Percentiles rank a stretch among this genome's conserved stretches.
phyloP scores from a whole-genome alignment of 2,329 filamentous ascomycete genomes.

The Taxawa tesnikishii region DNA sequence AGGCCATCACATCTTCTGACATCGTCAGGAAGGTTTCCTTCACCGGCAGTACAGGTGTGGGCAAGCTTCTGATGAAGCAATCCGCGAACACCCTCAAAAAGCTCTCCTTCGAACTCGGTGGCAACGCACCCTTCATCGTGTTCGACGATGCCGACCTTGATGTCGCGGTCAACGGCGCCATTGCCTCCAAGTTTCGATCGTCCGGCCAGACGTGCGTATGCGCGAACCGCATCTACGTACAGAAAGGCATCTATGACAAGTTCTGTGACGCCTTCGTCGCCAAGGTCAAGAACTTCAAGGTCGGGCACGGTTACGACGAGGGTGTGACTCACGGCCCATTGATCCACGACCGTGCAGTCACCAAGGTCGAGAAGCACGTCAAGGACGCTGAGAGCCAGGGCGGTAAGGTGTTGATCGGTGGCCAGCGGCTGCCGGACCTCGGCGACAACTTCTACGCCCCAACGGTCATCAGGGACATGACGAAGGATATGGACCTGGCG shows the following conservation, averaged over 20 bases:
- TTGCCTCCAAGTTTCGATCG: slow-evolving; percentile 83
- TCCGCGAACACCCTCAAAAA: slow-evolving; percentile 74
- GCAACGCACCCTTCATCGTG: slow-evolving; percentile 92
- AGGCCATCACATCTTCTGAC: slow-evolving; percentile 62
- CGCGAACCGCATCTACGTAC: slow-evolving; percentile 67
- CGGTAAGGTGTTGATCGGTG: slow-evolving; percentile 61
- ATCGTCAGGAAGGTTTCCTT: slow-evolving; percentile 85
- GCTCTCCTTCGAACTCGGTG: slow-evolving; percentile 80
- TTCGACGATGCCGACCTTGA: slow-evolving; percentile 90
- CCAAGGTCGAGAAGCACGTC: slow-evolving; percentile 71
- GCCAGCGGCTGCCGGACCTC: slow-evolving; percentile 58
- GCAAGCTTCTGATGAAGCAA: slow-evolving; percentile 79
- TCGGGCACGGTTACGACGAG: slow-evolving; percentile 61
- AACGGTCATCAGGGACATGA: slow-evolving; percentile 83
- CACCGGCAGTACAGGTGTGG: slow-evolving; percentile 61
- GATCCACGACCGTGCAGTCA: slow-evolving; percentile 71
- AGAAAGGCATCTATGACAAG: slow-evolving; percentile 63
- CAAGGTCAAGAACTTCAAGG: slow-evolving; percentile 61
- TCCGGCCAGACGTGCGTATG: slow-evolving; percentile 90
- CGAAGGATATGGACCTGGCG: slow-evolving; percentile 68
- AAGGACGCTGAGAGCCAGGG: slow-evolving; percentile 68
- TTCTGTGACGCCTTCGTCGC: slow-evolving; percentile 59
- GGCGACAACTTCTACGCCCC: slow-evolving; percentile 82
- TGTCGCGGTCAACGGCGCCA: slow-evolving; percentile 66
- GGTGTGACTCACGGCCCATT: slow-evolving; percentile 68